Evolutionary conservation across 176 grass and related monocot genomes (phyloP), one percentile per base, ranked within the genome.

Genomic region (Aegilops tauschii): DNA sequence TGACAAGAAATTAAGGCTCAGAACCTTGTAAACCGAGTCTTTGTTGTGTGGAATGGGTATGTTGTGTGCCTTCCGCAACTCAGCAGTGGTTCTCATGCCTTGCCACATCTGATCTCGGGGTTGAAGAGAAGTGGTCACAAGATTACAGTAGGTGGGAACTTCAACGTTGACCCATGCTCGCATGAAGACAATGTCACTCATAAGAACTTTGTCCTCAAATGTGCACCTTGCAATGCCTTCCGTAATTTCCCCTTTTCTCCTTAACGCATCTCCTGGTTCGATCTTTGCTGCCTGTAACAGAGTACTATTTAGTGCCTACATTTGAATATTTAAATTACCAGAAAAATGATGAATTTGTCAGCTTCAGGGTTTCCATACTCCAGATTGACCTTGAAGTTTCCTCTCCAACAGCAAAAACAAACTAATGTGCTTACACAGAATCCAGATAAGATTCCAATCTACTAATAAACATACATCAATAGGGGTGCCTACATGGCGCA

Each of bases 161-260:
- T 96, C 97, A 31, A 98, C 94, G 54, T 89, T 93, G 49, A 91
- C 90, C 97, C 97, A 98, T 66, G 94, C 93, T 59, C 94, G 97
- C 82, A 98, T 75, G 92, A 96, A 96, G 27, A 98, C 90, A n/a
- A 98, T 94, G 82, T 99, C 97, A 32, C 94, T 99, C 97, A 99
- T 99, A 76, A 99, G 89, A 84, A 99, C 94, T 84, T 80, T 96
- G 76, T 99, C 94, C 88, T 99, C 97, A 49, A 99, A 99, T 56
- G 97, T 99, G 82, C 97, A 99, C 80, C 97, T 94, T 64, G 92
- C 94, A 81, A 99, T 91, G 64, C 94, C 97, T 80, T 99, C 97
- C 65, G 87, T 92, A 80, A 12, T 90, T 92, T 83, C 90, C 30
- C 94, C 92, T 84, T 84, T 96, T 84, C 88, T 92, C 61, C 88